Evolutionary conservation across 768 basidiomycete species (phyloP), one percentile per base, ranked within the genome.

Genomic region (Leccinum broughii): DNA sequence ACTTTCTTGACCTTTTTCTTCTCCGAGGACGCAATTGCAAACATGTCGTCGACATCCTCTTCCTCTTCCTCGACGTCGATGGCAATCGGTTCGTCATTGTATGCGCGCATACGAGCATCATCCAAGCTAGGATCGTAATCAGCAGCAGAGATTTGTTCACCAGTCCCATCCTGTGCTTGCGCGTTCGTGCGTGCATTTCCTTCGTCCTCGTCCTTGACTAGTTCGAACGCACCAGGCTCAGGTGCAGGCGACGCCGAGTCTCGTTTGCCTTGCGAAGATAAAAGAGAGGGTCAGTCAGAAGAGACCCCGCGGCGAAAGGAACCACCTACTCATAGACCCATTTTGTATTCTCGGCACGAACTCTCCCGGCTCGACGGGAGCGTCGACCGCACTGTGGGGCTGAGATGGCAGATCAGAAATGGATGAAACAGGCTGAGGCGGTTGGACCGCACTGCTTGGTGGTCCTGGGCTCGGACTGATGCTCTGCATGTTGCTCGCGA

Each of bases 41-140:
- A 98, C 95, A 99, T 98, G 72, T 98, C 96, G 62, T 96, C 93
- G 1, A 96, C 82, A 37, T 95, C 92, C 3, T 93, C 92, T 88
- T 83, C 84, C 2, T 73, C 71, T 58, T 84, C 82, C 48, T 81
- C 80, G 26, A 80, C 76, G n/a, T 83, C 81, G 26, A 74, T 71
- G 13, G 56, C 66, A 17, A 77, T 70, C 2, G 74, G 70, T 56
- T 75, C 74, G 20, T 67, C 76, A 34, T 78, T 77, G 30, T 77
- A 72, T 34, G 86, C 81, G 20, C 89, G 84, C 63, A 85, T 85
- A 60, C 86, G 86, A 62, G 93, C 91, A 63, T 95, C 93, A 76
- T 98, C 96, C 65, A 89, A 70, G 65, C 82, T 86, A 35, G 89
- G 87, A 71, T 98, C 91, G 74, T 97, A 97, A 75, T 98, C 95